Base-by-base conservation (phyloP, 805 yeast species). In the Yamadazyma philogaea region DNA sequence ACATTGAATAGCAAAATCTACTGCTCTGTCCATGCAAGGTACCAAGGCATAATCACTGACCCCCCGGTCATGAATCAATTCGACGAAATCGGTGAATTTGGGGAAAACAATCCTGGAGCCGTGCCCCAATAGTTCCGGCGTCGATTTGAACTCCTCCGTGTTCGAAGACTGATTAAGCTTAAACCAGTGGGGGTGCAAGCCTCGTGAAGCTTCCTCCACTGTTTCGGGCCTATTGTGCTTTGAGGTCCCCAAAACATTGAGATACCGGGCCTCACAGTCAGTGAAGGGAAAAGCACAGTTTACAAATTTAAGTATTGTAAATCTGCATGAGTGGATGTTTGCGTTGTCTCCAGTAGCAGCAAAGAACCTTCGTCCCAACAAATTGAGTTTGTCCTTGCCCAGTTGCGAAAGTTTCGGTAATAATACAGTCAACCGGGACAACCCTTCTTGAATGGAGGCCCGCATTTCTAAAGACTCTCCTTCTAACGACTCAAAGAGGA, bases 101-200 rank as follows among this genome's bases (percentile, higher is more conserved):
- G 96, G 96, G 47, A 87, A 82, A 14, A 52, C 50, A 1, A 70
- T 60, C 0, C 52, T 56, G 8, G 69, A 63, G 3, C 61, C 60
- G 2, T 60, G 54, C 1, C 78, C 80, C 35, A 77, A 51, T 7
- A 75, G 53, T 19, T 74, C 77, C 3, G 59, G 32, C 0, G 80
- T 72, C 0, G 78, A 50, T 32, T 68, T 71, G 50, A 63, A 68
- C n/a, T 67, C 74, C 1, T 48, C 46, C 0, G 74, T 65, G 34
- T 69, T 71, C 2, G 78, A 62, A 0, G 83, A 68, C 31, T 61
- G 63, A 26, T 70, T 61, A 3, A 82, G 63, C 35, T 74, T 75
- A 56, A 81, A 85, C 87, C 90, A 84, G 58, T 84, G 78, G 0
- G 96, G 96, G 59, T 88, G 81, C 21, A 91, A 64, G 0, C 97